Evolutionary conservation across 1,139 yeast species (phyloP).

Genomic region (Magnusiomyces tetraspermus): DNA sequence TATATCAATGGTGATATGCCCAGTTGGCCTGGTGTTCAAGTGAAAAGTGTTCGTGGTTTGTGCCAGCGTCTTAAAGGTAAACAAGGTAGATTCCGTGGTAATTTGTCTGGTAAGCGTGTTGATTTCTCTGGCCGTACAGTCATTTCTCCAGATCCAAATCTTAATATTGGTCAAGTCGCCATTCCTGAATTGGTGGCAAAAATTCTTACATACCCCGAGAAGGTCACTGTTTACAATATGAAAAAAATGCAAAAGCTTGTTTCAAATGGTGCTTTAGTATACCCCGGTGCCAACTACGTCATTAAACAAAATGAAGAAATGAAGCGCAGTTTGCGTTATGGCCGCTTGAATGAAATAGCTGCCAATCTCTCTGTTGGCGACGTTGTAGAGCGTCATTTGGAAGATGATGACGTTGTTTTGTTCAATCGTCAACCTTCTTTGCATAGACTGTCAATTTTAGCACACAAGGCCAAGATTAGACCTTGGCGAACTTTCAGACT

Average conservation of each 20-base stretch:
- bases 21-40: constrained; percentile 39
- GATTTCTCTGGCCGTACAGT: constrained; percentile 98
- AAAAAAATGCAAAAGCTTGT: constrained; percentile 65
- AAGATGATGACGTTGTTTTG: constrained; percentile 91
- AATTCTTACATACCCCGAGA: constrained; percentile 91
- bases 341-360: constrained; percentile 73
- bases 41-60: constrained; percentile 86
- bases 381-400: constrained; percentile 92
- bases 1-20: constrained; percentile 90
- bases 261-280: constrained; percentile 73
- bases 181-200: constrained; percentile 97
- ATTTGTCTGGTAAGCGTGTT: constrained; percentile 94
- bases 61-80: constrained; percentile 97
- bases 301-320: constrained; percentile 74
- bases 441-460: constrained; percentile 85
- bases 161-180: constrained; percentile 92
- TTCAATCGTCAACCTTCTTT: constrained; percentile 97
- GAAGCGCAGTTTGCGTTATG: constrained; percentile 81
- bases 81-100: constrained; percentile 82
- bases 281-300: constrained; percentile 95
- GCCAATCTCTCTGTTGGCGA: constrained; percentile 75
- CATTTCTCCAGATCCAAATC: constrained; percentile 96
- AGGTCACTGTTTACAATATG: constrained; percentile 79
- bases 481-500: constrained; percentile 98
- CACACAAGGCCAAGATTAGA: constrained; percentile 74